A percentile compares a stretch with the other conserved stretches of the same genome.
phyloP scores from a whole-genome alignment of 352 stramenopile species.

The Pythium periplocum region DNA sequence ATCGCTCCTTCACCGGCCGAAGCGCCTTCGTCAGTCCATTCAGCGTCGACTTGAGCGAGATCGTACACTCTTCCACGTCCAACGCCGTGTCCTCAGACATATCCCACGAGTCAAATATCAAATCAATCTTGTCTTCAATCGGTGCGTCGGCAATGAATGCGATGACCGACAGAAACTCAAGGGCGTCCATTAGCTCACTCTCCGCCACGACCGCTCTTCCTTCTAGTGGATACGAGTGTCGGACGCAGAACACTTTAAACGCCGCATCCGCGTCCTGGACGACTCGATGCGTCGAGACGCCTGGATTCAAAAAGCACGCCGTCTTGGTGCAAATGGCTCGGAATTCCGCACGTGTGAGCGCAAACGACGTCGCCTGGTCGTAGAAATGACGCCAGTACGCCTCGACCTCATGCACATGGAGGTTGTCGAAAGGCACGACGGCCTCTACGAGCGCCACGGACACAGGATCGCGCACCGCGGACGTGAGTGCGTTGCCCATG shows the following conservation, averaged over 20 bases:
- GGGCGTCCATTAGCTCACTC: conserved; percentile 46
- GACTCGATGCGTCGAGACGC: conserved; percentile 33
- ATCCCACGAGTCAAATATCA: conserved; percentile 85
- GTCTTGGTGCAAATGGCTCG: conserved; percentile 57
- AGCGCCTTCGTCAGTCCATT: conserved; percentile 64
- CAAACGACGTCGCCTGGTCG: conserved; percentile 67
- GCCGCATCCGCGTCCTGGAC: conserved; percentile 40
- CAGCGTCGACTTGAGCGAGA: conserved; percentile 83
- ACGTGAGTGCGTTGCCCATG: conserved; percentile 60
- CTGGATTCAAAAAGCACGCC: conserved; percentile 27
- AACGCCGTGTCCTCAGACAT: conserved; percentile 79
- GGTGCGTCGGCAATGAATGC: conserved; percentile 53
- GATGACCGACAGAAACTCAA: conserved; percentile 76
- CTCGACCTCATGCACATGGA: conserved; percentile 66
- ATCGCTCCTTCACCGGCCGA: conserved; percentile 7
- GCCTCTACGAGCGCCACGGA: conserved; percentile 44
- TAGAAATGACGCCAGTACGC: conserved; percentile 83
- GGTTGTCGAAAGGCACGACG: conserved; percentile 71
- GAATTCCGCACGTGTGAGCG: conserved; percentile 52
- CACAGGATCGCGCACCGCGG: conserved; percentile 37
- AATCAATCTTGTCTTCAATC: conserved; percentile 75
- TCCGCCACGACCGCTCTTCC: neutral
- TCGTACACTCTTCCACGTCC: conserved; percentile 82
- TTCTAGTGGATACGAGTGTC: neutral
- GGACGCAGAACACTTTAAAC: conserved; percentile 51